phyloP scores from a whole-genome alignment of 177 flowering plant genomes.

The Telopea speciosissima region DNA sequence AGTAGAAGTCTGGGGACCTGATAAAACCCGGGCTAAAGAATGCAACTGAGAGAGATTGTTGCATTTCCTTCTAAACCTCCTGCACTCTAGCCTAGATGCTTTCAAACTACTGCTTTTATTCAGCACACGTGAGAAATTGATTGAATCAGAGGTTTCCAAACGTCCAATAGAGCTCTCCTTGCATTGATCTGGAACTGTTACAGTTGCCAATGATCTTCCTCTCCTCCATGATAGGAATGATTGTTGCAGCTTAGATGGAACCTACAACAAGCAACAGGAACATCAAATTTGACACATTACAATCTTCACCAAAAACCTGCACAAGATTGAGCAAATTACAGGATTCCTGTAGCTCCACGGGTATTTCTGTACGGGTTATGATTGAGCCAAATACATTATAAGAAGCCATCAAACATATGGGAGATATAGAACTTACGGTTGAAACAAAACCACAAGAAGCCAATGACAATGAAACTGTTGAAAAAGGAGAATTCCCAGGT shows the following conservation, averaged over 20 bases:
- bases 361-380: too few relatives aligned
- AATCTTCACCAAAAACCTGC: not conserved
- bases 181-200: slow-evolving; percentile 4
- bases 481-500: slow-evolving; percentile 59
- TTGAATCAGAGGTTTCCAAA: slow-evolving; percentile 11
- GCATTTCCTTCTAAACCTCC: slow-evolving; percentile 15
- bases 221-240: slow-evolving; percentile 42
- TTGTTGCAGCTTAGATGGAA: slow-evolving; percentile 36
- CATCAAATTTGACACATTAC: not conserved
- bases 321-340: not conserved
- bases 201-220: slow-evolving; percentile 14
- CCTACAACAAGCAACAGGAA: slow-evolving; percentile 29
- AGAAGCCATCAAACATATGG: not conserved
- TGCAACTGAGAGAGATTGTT: slow-evolving; percentile 24
- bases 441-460: slow-evolving; percentile 48
- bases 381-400: too few relatives aligned
- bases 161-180: not conserved
- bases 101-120: slow-evolving; percentile 20
- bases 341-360: too few relatives aligned
- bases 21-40: slow-evolving; percentile 29
- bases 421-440: slow-evolving; percentile 31
- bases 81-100: slow-evolving; percentile 13
- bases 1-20: slow-evolving; percentile 11
- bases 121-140: slow-evolving; percentile 26
- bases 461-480: slow-evolving; percentile 62